These are phyloP conservation scores for Byssoonygena ceratinophila DNA, from an alignment of 2,329 filamentous ascomycete species.

Conservation along the genomic window DNA sequence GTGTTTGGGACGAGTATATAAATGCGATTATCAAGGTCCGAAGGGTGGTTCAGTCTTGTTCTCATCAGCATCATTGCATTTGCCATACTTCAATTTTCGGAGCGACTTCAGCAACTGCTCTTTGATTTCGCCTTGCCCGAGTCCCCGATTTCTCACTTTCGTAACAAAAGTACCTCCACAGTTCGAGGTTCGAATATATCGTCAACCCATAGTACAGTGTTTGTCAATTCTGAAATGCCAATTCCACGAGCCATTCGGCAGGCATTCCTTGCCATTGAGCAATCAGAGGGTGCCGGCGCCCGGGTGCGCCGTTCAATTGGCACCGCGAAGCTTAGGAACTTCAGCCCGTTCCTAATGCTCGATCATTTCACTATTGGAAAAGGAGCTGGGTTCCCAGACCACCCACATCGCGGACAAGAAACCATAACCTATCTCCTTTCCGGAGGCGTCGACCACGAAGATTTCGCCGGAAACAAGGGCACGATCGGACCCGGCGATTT, in stretches of 20 bases:
- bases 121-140: not conserved
- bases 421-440: constrained; percentile 82
- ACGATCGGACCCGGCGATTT: constrained; percentile 79
- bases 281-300: constrained; percentile 79
- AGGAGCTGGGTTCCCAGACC: constrained; percentile 82
- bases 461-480: constrained; percentile 76
- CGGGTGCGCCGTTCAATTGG: constrained; percentile 79
- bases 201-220: not conserved
- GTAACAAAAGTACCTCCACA: not conserved
- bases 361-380: constrained; percentile 77
- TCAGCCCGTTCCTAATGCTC: constrained; percentile 91
- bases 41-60: not conserved
- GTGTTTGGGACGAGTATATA: constrained; percentile 1
- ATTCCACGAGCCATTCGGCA: constrained; percentile 66
- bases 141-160: not conserved
- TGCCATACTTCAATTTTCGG: not conserved
- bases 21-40: not conserved
- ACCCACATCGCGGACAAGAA: constrained; percentile 73
- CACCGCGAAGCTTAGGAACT: constrained; percentile 68
- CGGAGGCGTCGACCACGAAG: constrained; percentile 81
- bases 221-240: constrained; percentile 44
- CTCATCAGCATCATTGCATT: constrained; percentile 3
- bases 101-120: not conserved
- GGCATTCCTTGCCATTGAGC: constrained; percentile 72
- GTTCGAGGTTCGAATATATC: not conserved